These are phyloP conservation scores for Rhodomyrtus psidioides DNA, from an alignment of 441 rosid genomes.

Conservation along the genomic window DNA sequence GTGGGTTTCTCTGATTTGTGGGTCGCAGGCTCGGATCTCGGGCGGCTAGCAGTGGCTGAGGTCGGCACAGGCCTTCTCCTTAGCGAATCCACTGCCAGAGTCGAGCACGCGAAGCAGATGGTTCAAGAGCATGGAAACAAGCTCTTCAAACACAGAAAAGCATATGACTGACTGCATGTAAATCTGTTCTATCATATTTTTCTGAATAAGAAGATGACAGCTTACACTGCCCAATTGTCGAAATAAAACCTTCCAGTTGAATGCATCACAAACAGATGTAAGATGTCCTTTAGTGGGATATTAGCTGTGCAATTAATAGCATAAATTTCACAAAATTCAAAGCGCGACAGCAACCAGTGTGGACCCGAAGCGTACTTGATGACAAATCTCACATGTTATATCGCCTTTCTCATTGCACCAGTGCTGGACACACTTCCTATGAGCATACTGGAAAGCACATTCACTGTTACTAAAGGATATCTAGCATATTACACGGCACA, in stretches of 20 bases:
- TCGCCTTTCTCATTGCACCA: conserved; percentile 97
- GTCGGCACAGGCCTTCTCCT: too few relatives aligned
- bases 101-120: too few relatives aligned
- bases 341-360: background rate
- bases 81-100: too few relatives aligned
- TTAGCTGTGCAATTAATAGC: background rate
- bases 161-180: background rate
- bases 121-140: too few relatives aligned
- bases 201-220: background rate
- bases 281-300: background rate
- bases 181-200: background rate
- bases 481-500: too few relatives aligned
- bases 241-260: background rate
- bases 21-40: too few relatives aligned
- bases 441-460: too few relatives aligned
- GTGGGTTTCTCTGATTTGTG: too few relatives aligned
- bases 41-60: too few relatives aligned
- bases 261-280: background rate
- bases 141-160: background rate
- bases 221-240: background rate
- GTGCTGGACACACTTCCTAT: too few relatives aligned
- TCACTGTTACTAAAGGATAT: too few relatives aligned
- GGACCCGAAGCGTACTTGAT: conserved; percentile 34
- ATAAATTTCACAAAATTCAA: background rate
- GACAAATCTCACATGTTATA: conserved; percentile 75